Base-by-base conservation (phyloP, 768 basidiomycete genomes). In the Termitomyces sp. region DNA sequence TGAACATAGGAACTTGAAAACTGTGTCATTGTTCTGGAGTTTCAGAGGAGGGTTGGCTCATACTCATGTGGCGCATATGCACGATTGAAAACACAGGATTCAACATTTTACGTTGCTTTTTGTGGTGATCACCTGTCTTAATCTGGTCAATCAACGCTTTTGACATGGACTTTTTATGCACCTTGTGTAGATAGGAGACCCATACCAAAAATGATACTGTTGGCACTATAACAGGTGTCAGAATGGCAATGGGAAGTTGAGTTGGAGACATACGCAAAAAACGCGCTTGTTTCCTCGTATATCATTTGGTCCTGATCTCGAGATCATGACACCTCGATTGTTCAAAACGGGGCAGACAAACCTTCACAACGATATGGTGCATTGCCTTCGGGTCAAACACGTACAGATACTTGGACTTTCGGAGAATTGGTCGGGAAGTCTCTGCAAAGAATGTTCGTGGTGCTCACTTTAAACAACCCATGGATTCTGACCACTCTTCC, bases 11-110 rank as follows among this genome's bases (percentile, higher is more conserved):
- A 45, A 60, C 62, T 63, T 27, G 10, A 52, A 18, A 41, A 31
- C 9, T n/a, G 15, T n/a, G n/a, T 56, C 23, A 56, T 27, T 18
- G 6, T 23, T 22, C 15, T 40, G n/a, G 2, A 41, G 16, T 18
- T 22, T n/a, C 3, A 9, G 18, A 3, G 22, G 33, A 56, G 10
- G 18, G 2, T 33, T 27, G 20, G 29, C 11, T 29, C 56, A 23
- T 52, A 60, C 56, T 52, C 61, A 63, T 58, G 16, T 54, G 25
- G 20, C 59, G 56, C 59, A 63, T 60, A 43, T 63, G 62, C n/a
- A 50, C 44, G 9, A 49, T 58, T 2, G 61, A 63, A 52, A 63
- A 63, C 11, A 63, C 59, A 3, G 61, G 61, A 33, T 63, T 63
- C 20, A 58, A 39, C 61, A 60, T 56, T 43, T 60, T 63, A 6